These are phyloP conservation scores for Vanilla planifolia DNA, from an alignment of 106 monocot genomes.

Conservation along the genomic window DNA sequence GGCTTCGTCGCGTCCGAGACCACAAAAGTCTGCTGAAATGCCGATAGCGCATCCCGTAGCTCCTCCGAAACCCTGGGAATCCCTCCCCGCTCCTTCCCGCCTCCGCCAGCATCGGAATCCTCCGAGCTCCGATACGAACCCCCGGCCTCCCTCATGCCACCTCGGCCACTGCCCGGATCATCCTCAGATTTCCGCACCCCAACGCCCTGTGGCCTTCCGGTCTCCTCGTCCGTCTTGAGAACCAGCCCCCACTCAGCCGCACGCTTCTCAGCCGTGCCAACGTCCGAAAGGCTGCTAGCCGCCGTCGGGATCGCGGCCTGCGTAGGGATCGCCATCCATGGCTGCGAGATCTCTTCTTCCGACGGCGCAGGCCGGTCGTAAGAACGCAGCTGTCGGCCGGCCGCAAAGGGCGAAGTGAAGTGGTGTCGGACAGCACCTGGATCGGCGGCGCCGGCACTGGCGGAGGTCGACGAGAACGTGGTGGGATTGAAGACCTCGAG, in stretches of 20 bases:
- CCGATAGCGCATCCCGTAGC: constrained; percentile 79
- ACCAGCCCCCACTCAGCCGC: constrained; percentile 97
- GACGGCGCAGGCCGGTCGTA: neutral
- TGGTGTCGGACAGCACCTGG: neutral
- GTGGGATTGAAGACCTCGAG: constrained; percentile 91
- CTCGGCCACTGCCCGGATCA: constrained; percentile 6
- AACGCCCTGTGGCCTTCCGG: constrained; percentile 77
- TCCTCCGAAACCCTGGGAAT: constrained; percentile 87
- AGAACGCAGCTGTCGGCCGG: constrained; percentile 22
- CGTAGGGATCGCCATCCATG: constrained; percentile 53
- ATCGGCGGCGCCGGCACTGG: neutral
- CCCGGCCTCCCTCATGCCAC: constrained; percentile 29
- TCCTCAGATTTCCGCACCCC: constrained; percentile 49
- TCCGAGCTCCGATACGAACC: constrained; percentile 49
- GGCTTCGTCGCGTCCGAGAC: constrained; percentile 83
- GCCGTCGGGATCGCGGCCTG: neutral
- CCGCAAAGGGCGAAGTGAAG: constrained; percentile 11
- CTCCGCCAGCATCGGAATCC: constrained; percentile 35
- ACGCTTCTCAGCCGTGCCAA: constrained; percentile 43
- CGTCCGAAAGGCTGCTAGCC: constrained; percentile 1
- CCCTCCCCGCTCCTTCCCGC: constrained; percentile 14
- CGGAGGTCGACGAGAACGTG: constrained; percentile 21
- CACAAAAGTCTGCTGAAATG: constrained; percentile 97
- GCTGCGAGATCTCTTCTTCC: constrained; percentile 22
- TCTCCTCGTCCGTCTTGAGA: constrained; percentile 75